Conservation (phyloP, 2,329 filamentous ascomycete species). For the Trichoderma hamatum region DNA sequence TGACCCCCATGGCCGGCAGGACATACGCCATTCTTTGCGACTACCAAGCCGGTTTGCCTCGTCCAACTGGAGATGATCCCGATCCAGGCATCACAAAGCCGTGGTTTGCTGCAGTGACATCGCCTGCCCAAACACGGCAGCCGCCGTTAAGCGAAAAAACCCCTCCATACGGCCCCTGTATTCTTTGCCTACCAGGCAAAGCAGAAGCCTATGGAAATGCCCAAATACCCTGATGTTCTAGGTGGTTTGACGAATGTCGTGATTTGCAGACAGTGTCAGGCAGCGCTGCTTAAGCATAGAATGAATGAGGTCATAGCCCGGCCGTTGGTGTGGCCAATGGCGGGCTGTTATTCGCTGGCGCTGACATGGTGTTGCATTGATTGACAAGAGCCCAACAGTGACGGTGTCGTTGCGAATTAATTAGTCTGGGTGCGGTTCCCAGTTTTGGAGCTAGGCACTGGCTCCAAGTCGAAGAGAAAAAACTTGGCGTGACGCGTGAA, state of each 20-base stretch:
- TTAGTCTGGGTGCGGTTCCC: background rate
- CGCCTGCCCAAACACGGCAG: slow-evolving; percentile 13
- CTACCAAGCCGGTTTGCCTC: slow-evolving; percentile 8
- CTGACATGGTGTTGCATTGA: background rate
- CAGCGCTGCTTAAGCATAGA: background rate
- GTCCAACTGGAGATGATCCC: background rate
- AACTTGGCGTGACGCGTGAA: background rate
- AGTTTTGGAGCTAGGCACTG: background rate
- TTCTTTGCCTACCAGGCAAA: background rate
- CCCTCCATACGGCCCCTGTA: background rate
- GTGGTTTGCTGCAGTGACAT: slow-evolving; percentile 7
- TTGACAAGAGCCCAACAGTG: background rate
- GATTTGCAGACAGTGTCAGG: slow-evolving; percentile 3
- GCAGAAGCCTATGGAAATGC: background rate
- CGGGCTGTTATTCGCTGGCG: slow-evolving; percentile 7
- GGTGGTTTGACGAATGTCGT: background rate
- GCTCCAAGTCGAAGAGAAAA: background rate
- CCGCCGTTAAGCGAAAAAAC: slow-evolving; percentile 1
- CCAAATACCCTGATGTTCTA: background rate
- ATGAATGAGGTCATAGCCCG: slow-evolving; percentile 19
- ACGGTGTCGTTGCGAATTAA: background rate
- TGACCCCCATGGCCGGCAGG: slow-evolving; percentile 7
- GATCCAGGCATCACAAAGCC: slow-evolving; percentile 3
- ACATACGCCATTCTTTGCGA: slow-evolving; percentile 3
- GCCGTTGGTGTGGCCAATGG: slow-evolving; percentile 3